Conservation (phyloP, 495 filamentous ascomycete genomes). For the Xylaria castorea region DNA sequence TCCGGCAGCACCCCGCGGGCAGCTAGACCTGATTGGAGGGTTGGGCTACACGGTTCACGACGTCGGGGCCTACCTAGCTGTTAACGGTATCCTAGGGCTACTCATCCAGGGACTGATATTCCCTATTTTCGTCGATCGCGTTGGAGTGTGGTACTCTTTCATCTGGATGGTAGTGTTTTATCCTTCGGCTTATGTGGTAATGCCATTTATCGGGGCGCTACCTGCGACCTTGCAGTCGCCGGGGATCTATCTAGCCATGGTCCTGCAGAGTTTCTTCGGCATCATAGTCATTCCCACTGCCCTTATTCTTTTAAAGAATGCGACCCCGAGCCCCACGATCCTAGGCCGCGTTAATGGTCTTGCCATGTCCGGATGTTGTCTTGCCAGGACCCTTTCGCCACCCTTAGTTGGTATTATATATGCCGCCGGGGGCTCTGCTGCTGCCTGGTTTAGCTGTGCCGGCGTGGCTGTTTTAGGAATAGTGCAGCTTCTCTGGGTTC, state of each 20-base stretch:
- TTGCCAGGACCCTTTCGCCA: conserved; percentile 70
- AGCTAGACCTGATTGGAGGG: conserved; percentile 55
- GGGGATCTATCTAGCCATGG: conserved; percentile 68
- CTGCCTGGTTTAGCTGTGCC: conserved; percentile 73
- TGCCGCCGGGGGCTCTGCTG: conserved; percentile 62
- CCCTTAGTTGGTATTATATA: conserved; percentile 72
- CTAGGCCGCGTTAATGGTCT: conserved; percentile 76
- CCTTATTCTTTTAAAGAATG: conserved; percentile 75
- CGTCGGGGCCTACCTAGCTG: conserved; percentile 71
- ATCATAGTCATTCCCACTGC: conserved; percentile 74
- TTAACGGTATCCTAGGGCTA: conserved; percentile 73
- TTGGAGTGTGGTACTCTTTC: conserved; percentile 73
- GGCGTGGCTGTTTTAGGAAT: conserved; percentile 66
- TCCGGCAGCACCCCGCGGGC: conserved; percentile 30
- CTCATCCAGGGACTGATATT: conserved; percentile 73
- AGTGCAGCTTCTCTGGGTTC: conserved; percentile 67
- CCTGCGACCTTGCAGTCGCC: conserved; percentile 57
- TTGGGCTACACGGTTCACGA: conserved; percentile 68
- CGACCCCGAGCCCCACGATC: conserved; percentile 64
- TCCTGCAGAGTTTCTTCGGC: conserved; percentile 70
- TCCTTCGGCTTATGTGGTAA: conserved; percentile 72
- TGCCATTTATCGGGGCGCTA: conserved; percentile 67
- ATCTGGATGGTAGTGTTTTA: conserved; percentile 68
- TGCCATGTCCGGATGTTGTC: conserved; percentile 70
- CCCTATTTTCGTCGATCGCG: conserved; percentile 64